Evolutionary conservation across 1,284 basidiomycete genomes (phyloP), one percentile per base, ranked within the genome.

Genomic region (Trametes pubescens): DNA sequence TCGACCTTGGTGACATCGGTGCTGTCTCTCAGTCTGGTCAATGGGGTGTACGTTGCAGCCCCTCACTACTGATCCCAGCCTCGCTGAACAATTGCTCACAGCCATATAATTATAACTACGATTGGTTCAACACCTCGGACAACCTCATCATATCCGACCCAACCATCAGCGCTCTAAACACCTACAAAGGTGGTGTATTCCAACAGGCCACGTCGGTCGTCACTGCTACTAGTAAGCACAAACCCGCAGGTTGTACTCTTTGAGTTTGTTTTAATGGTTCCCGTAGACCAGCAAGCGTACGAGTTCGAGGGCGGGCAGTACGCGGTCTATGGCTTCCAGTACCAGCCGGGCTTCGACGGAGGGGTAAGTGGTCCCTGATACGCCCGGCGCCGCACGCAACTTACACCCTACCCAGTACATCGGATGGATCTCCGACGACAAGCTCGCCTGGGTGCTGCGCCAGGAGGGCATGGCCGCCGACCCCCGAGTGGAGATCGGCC

Each of bases 391-490:
- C 8, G 38, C 10, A 38, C 8, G 29, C 57, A 57, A 18, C 22
- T 24, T n/a, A 43, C 18, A 8, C 40, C 4, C 40, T 16, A 18
- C 18, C 11, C 40, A 92, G 81, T 95, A 94, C 74, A 92, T 96
- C 68, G 83, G 86, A n/a, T 96, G 95, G 95, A 83, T 93, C 38
- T 77, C 87, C 34, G 81, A 88, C 65, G 82, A 78, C 64, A 76
- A 86, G 69, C 78, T 83, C 58, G 85, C 88, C 37, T 99, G 94
- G 94, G 91, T 88, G 4, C 69, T 98, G 57, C 85, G 86, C 46
- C 83, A 84, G 18, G 76, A 80, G 40, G 95, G 92, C 5, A 84
- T 96, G 78, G 86, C 79, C 4, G 84, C 90, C 4, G 90, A 95
- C 73, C 49, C 77, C 0, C 66, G 71, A 1, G 88, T 88, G n/a